A percentile compares a stretch with the other conserved stretches of the same genome.
Conservation (phyloP, 2,329 filamentous ascomycete genomes). For the Chrysoporthe austroafricana region DNA sequence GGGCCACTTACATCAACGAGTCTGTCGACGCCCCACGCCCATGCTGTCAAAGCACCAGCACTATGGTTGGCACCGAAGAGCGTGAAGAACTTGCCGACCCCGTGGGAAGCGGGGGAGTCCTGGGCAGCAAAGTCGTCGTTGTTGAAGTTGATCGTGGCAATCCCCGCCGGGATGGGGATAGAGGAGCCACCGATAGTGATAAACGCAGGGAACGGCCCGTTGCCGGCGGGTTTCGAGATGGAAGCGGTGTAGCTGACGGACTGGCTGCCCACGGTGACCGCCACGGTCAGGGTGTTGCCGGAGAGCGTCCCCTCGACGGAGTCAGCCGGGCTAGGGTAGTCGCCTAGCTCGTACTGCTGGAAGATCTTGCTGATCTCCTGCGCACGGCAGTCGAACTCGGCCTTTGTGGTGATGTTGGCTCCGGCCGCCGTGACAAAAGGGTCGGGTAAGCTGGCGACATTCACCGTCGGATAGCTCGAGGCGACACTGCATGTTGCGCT, state of each 20-base stretch:
- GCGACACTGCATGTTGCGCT: conserved; percentile 41
- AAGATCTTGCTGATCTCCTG: conserved; percentile 52
- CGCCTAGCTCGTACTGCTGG: conserved; percentile 56
- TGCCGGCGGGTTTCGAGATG: conserved; percentile 48
- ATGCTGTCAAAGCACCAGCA: conserved; percentile 62
- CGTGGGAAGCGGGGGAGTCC: conserved; percentile 49
- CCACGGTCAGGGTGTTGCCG: conserved; percentile 48
- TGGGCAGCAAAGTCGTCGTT: conserved; percentile 62
- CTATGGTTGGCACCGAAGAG: conserved; percentile 59
- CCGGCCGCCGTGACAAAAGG: conserved; percentile 52
- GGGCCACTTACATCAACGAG: conserved; percentile 52
- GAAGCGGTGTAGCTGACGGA: conserved; percentile 49
- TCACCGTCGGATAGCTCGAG: conserved; percentile 42
- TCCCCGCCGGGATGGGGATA: conserved; percentile 56
- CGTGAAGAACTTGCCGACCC: conserved; percentile 62
- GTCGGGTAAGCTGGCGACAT: conserved; percentile 47
- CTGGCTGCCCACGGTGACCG: conserved; percentile 48
- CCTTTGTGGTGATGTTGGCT: conserved; percentile 48
- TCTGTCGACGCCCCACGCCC: conserved; percentile 66
- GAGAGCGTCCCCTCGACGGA: conserved; percentile 50
- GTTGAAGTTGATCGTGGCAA: conserved; percentile 62
- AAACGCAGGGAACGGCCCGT: conserved; percentile 58
- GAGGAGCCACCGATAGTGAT: conserved; percentile 59
- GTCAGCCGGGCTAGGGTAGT: conserved; percentile 50
- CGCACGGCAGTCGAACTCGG: conserved; percentile 52